Evolutionary conservation across 2,329 filamentous ascomycete genomes (phyloP).

Genomic region (Trichoderma oligosporum): DNA sequence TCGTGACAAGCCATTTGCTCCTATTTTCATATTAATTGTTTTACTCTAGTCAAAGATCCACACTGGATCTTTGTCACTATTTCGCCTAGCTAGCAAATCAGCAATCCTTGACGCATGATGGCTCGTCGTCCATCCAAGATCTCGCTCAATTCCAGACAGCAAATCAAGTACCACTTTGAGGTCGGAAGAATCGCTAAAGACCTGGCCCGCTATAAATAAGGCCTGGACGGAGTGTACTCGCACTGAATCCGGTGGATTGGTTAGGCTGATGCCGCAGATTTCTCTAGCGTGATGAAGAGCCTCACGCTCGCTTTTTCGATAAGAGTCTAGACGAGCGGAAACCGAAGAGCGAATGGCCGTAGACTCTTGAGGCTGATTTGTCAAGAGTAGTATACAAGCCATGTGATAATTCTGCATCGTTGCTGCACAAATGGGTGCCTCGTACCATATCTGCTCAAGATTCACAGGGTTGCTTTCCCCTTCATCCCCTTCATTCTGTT

Average conservation of each 20-base stretch:
- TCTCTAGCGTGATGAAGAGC: slow-evolving; percentile 9
- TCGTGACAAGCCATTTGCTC: too few species aligned
- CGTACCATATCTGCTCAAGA: slow-evolving; percentile 14
- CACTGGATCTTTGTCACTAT: neutral
- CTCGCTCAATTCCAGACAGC: neutral
- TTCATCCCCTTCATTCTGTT: neutral
- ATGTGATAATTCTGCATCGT: slow-evolving; percentile 14
- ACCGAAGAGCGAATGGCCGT: slow-evolving; percentile 8
- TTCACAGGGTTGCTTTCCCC: neutral
- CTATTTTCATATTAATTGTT: too few species aligned
- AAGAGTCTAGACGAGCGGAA: slow-evolving; percentile 4
- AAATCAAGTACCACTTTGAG: neutral
- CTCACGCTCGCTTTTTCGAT: slow-evolving; percentile 12
- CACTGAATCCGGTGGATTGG: neutral
- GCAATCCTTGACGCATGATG: slow-evolving; percentile 7
- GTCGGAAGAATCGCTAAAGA: slow-evolving; percentile 1
- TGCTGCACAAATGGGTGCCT: slow-evolving; percentile 9
- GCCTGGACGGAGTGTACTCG: slow-evolving; percentile 9
- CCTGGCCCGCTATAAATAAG: slow-evolving; percentile 4
- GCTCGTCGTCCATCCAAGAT: slow-evolving; percentile 11
- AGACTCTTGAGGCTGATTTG: slow-evolving; percentile 13
- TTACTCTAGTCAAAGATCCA: slow-evolving; percentile 2
- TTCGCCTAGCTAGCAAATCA: slow-evolving; percentile 2
- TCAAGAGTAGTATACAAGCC: slow-evolving; percentile 12
- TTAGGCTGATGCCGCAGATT: slow-evolving; percentile 10